A percentile compares a stretch with the other conserved stretches of the same genome.
Evolutionary conservation across 148 eudicot genomes (phyloP).

Genomic region (Fallopia convolvulus): DNA sequence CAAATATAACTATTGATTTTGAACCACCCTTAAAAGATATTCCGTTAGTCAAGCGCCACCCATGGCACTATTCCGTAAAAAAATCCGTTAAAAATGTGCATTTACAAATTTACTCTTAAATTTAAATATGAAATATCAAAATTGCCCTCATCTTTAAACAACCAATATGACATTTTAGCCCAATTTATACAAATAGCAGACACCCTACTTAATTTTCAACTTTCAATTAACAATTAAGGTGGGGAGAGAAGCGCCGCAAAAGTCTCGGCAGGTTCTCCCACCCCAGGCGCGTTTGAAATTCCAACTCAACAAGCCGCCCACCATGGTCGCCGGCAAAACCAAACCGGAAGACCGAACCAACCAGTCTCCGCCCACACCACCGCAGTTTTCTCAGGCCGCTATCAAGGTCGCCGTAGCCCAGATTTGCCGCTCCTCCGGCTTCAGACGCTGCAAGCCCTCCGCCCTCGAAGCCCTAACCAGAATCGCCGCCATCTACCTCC

Average conservation of each 20-base stretch:
- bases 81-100: no score
- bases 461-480: conserved; percentile 52
- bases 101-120: no score
- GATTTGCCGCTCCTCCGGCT: conserved; percentile 46
- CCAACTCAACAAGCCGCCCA: not conserved
- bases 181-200: no score
- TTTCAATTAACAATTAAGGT: no score
- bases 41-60: no score
- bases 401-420: conserved; percentile 42
- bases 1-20: no score
- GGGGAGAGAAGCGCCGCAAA: conserved; percentile 1
- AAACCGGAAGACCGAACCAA: not conserved
- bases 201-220: no score
- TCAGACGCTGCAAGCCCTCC: conserved; percentile 26
- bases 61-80: no score
- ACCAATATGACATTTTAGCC: no score
- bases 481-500: conserved; percentile 39
- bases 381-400: conserved; percentile 10
- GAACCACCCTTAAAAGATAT: no score
- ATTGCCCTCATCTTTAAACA: no score
- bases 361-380: not conserved
- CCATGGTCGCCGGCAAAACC: conserved; percentile 4
- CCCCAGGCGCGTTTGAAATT: not conserved
- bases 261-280: not conserved
- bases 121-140: no score